phyloP scores from a whole-genome alignment of 228 moss, liverwort and hornwort species.

The Sphagnum fallax region DNA sequence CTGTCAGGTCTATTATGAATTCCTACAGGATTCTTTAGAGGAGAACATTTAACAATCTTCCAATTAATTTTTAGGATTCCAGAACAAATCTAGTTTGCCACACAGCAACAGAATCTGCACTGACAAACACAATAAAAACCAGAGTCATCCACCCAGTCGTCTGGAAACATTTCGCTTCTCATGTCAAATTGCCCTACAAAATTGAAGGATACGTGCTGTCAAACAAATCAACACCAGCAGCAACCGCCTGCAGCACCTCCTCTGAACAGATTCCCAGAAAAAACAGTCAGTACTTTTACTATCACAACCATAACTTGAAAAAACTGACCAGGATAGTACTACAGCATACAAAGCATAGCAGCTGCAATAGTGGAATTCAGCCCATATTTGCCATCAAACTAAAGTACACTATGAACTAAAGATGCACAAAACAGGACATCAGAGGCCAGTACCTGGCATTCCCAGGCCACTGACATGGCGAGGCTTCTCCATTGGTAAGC shows the following conservation, averaged over 20 bases:
- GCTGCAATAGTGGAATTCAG: too few relatives aligned
- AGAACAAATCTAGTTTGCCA: too few relatives aligned
- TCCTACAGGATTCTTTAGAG: too few relatives aligned
- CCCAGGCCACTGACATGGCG: constrained; percentile 94
- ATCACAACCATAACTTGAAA: background rate
- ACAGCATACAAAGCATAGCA: too few relatives aligned
- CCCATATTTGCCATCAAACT: too few relatives aligned
- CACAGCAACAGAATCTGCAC: too few relatives aligned
- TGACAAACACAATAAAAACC: background rate
- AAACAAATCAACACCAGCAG: constrained; percentile 72
- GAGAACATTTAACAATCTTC: too few relatives aligned
- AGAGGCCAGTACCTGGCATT: constrained; percentile 64
- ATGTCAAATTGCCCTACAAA: background rate
- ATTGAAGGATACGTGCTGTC: constrained; percentile 83
- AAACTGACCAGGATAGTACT: background rate
- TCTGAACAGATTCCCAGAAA: constrained; percentile 29
- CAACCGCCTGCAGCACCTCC: constrained; percentile 83
- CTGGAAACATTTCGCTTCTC: background rate
- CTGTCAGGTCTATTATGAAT: too few relatives aligned
- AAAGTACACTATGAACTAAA: too few relatives aligned
- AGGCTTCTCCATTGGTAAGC: constrained; percentile 66
- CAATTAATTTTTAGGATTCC: too few relatives aligned
- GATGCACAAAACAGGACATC: background rate
- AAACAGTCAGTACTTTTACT: background rate
- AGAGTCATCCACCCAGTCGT: too few relatives aligned